Conservation (phyloP, 1,284 basidiomycete species). For the Leccinum griseonigrum region DNA sequence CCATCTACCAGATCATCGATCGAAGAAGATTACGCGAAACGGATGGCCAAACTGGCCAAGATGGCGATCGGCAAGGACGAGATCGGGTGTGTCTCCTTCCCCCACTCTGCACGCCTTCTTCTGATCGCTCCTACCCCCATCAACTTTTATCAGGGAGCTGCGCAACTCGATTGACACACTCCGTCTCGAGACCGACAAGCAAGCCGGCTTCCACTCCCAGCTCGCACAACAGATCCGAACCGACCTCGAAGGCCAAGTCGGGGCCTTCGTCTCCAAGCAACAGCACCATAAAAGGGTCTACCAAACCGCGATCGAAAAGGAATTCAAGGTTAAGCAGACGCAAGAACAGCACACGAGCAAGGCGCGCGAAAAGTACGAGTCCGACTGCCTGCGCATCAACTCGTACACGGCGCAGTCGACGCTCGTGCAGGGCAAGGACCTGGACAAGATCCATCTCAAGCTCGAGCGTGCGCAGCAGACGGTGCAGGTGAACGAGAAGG, state of each 20-base stretch:
- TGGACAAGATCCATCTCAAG: conserved; percentile 88
- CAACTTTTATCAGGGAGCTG: conserved; percentile 57
- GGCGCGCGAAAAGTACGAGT: conserved; percentile 93
- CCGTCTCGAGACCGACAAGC: conserved; percentile 81
- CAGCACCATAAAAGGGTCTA: conserved; percentile 73
- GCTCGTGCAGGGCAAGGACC: conserved; percentile 90
- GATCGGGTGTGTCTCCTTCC: conserved; percentile 62
- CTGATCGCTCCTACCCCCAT: conserved; percentile 13
- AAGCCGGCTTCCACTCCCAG: conserved; percentile 66
- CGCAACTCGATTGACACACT: conserved; percentile 77
- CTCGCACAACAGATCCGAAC: conserved; percentile 75
- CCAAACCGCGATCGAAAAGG: conserved; percentile 80
- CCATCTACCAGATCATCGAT: conserved; percentile 55
- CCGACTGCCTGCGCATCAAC: conserved; percentile 93
- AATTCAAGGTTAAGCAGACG: conserved; percentile 82
- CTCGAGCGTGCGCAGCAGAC: conserved; percentile 89
- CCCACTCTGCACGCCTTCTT: not conserved
- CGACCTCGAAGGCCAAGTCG: conserved; percentile 72
- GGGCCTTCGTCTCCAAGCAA: conserved; percentile 65
- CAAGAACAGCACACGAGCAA: conserved; percentile 84
- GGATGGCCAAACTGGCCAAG: conserved; percentile 81
- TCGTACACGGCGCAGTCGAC: conserved; percentile 93
- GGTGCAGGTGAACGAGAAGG: conserved; percentile 85
- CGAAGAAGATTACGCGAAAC: conserved; percentile 95
- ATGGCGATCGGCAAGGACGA: conserved; percentile 81